phyloP scores from a whole-genome alignment of 805 yeast genomes.

The Starmera pachycereana region DNA sequence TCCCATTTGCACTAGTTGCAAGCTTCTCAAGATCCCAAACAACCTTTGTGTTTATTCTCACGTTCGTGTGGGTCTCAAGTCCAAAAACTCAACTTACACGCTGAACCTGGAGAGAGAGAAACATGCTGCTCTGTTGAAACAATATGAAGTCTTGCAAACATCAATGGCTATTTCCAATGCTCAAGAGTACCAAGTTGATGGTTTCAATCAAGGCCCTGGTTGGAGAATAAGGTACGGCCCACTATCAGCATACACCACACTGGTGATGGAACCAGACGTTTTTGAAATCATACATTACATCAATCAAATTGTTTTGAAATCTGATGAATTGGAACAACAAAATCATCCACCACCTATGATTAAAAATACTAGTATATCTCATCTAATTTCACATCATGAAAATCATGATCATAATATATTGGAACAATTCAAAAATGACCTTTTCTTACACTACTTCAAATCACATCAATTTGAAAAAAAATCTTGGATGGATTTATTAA shows the following conservation, averaged over 20 bases:
- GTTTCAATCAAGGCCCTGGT: not conserved
- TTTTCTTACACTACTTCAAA: too few species aligned
- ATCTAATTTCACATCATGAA: too few species aligned
- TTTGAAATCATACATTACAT: too few species aligned
- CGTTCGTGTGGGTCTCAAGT: not conserved
- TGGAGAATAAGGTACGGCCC: not conserved
- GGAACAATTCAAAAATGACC: too few species aligned
- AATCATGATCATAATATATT: too few species aligned
- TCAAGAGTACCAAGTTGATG: not conserved
- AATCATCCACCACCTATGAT: too few species aligned
- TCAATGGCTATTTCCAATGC: too few species aligned
- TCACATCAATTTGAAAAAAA: too few species aligned
- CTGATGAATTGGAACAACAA: too few species aligned
- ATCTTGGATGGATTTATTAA: too few species aligned
- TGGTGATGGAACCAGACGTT: not conserved
- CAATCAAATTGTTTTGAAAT: too few species aligned
- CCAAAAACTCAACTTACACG: not conserved
- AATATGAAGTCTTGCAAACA: not conserved
- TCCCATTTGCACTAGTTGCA: not conserved
- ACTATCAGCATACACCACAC: not conserved
- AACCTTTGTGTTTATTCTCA: not conserved
- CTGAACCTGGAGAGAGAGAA: not conserved
- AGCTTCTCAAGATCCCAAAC: not conserved
- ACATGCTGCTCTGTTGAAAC: not conserved
- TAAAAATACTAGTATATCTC: too few species aligned